These are phyloP conservation scores for Penicillium sp. DNA, from an alignment of 2,329 filamentous ascomycete species.

Conservation along the genomic window DNA sequence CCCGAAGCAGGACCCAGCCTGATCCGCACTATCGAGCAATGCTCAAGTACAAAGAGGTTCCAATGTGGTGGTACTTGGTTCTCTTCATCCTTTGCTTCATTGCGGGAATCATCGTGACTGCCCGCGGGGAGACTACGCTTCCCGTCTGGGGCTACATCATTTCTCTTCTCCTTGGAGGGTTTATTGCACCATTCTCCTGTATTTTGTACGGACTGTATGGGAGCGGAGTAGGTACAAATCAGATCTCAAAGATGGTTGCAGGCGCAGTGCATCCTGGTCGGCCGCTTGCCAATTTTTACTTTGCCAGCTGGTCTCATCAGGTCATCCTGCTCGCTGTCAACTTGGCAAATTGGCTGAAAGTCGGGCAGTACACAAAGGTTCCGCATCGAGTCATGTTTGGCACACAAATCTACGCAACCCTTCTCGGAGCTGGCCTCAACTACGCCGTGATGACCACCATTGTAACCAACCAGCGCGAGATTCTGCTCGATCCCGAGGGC, in stretches of 20 bases:
- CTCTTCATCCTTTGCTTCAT: slow-evolving; percentile 30
- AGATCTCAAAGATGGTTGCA: slow-evolving; percentile 52
- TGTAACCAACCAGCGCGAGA: slow-evolving; percentile 46
- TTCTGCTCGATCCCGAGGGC: slow-evolving; percentile 47
- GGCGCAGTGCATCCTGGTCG: slow-evolving; percentile 50
- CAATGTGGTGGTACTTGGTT: slow-evolving; percentile 47
- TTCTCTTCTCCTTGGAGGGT: neutral
- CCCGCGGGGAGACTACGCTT: neutral
- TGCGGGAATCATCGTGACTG: neutral
- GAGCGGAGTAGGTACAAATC: slow-evolving; percentile 24
- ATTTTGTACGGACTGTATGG: neutral
- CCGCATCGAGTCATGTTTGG: slow-evolving; percentile 49
- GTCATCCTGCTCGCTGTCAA: neutral
- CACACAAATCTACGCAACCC: slow-evolving; percentile 32
- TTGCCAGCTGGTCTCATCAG: slow-evolving; percentile 18
- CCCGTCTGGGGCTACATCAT: slow-evolving; percentile 1
- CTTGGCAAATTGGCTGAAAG: slow-evolving; percentile 27
- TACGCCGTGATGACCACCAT: slow-evolving; percentile 51
- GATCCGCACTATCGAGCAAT: slow-evolving; percentile 51
- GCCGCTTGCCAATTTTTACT: slow-evolving; percentile 30
- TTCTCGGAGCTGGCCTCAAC: slow-evolving; percentile 44
- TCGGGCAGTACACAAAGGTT: slow-evolving; percentile 42
- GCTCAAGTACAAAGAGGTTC: slow-evolving; percentile 46
- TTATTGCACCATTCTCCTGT: neutral
- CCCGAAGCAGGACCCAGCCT: neutral